A percentile compares a stretch with the other conserved stretches of the same genome.
These are phyloP conservation scores for Fusarium pininemorale DNA, from an alignment of 2,329 filamentous ascomycete species.

Conservation along the genomic window DNA sequence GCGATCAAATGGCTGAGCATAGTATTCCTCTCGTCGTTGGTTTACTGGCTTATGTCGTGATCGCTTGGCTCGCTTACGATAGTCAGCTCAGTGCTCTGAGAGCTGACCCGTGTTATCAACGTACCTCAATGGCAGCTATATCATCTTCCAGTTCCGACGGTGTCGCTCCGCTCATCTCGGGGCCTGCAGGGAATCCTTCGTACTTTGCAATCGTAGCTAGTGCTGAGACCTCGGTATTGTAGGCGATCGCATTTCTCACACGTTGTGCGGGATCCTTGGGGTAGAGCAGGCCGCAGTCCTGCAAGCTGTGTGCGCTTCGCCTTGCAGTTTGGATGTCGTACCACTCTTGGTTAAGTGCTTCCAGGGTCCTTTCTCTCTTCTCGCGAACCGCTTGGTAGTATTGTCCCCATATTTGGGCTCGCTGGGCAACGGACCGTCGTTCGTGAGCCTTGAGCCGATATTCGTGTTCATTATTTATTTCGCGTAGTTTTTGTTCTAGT, in stretches of 20 bases:
- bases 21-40: slow-evolving; percentile 58
- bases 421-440: slow-evolving; percentile 79
- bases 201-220: slow-evolving; percentile 92
- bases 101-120: slow-evolving; percentile 33
- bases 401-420: slow-evolving; percentile 87
- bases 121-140: slow-evolving; percentile 85
- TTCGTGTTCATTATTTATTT: slow-evolving; percentile 77
- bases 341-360: slow-evolving; percentile 86
- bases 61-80: slow-evolving; percentile 47
- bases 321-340: slow-evolving; percentile 93
- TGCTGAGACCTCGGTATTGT: slow-evolving; percentile 94
- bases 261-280: slow-evolving; percentile 80
- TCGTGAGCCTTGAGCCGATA: slow-evolving; percentile 79
- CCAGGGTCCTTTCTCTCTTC: slow-evolving; percentile 80
- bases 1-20: slow-evolving; percentile 58
- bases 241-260: slow-evolving; percentile 84
- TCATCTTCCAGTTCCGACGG: slow-evolving; percentile 83
- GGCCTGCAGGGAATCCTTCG: slow-evolving; percentile 95
- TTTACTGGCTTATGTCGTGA: slow-evolving; percentile 51
- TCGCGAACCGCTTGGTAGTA: slow-evolving; percentile 90
- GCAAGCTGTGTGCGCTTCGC: slow-evolving; percentile 80
- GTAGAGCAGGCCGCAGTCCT: slow-evolving; percentile 84
- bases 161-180: slow-evolving; percentile 78
- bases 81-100: slow-evolving; percentile 33
- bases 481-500: slow-evolving; percentile 79